A percentile compares a stretch with the other conserved stretches of the same genome.
Conservation (phyloP, 305 asterid genomes). For the Fraxinus angustifolia region DNA sequence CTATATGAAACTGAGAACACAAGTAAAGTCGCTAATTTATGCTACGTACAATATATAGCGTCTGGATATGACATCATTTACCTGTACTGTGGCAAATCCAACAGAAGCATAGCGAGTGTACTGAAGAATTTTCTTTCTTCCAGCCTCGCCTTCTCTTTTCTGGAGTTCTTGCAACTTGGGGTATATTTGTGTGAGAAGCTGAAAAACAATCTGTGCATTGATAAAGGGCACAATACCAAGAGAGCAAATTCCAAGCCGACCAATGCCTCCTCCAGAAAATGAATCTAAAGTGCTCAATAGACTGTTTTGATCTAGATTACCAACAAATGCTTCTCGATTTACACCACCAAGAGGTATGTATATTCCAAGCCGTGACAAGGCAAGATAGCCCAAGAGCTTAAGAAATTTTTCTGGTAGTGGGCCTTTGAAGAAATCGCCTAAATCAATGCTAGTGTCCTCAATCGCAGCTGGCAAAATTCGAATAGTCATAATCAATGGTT, state of each 20-base stretch:
- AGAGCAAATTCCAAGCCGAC: slow-evolving; percentile 92
- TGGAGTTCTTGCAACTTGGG: slow-evolving; percentile 96
- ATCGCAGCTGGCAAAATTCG: slow-evolving; percentile 82
- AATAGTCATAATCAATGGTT: slow-evolving; percentile 54
- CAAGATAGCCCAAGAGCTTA: slow-evolving; percentile 83
- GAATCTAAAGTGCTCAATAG: slow-evolving; percentile 86
- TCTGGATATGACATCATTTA: slow-evolving; percentile 23
- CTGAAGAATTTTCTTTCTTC: slow-evolving; percentile 88
- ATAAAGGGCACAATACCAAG: slow-evolving; percentile 96
- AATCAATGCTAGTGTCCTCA: slow-evolving; percentile 88
- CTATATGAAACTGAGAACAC: background rate
- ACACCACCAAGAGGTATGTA: slow-evolving; percentile 97
- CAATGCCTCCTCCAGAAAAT: slow-evolving; percentile 97
- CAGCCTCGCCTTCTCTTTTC: slow-evolving; percentile 94
- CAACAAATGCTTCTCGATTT: slow-evolving; percentile 81
- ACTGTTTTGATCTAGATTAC: slow-evolving; percentile 87
- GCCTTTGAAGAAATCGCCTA: slow-evolving; percentile 96
- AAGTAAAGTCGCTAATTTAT: background rate
- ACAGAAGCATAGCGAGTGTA: slow-evolving; percentile 98
- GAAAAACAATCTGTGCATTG: slow-evolving; percentile 94
- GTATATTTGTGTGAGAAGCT: slow-evolving; percentile 87
- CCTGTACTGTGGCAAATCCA: slow-evolving; percentile 96
- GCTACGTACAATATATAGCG: background rate
- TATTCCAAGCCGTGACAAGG: slow-evolving; percentile 85
- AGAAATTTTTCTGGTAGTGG: slow-evolving; percentile 94